Conservation (phyloP, 2,329 filamentous ascomycete genomes). For the Arthroderma uncinatum region DNA sequence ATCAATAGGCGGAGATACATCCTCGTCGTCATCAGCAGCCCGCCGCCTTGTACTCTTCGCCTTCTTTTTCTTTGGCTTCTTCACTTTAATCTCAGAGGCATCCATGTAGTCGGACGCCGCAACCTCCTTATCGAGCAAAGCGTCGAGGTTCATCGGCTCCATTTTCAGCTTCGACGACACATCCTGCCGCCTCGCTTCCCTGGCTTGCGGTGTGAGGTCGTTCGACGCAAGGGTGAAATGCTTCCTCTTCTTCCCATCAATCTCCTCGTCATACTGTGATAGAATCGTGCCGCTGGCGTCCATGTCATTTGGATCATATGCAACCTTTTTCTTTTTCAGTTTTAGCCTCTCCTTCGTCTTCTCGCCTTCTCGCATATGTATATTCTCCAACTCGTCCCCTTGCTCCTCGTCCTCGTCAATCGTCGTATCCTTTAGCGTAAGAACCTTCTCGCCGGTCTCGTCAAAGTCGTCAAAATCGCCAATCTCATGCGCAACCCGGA, state of each 20-base stretch:
- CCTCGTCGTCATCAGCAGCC: slow-evolving; percentile 45
- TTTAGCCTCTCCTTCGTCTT: slow-evolving; percentile 56
- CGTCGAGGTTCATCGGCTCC: slow-evolving; percentile 65
- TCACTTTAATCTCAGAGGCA: slow-evolving; percentile 75
- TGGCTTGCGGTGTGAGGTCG: slow-evolving; percentile 56
- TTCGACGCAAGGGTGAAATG: slow-evolving; percentile 74
- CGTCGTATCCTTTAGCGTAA: slow-evolving; percentile 87
- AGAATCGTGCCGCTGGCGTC: slow-evolving; percentile 58
- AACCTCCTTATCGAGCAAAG: slow-evolving; percentile 46
- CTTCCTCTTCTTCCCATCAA: slow-evolving; percentile 78
- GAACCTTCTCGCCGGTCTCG: slow-evolving; percentile 66
- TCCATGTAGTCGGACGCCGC: slow-evolving; percentile 81
- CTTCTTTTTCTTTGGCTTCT: slow-evolving; percentile 84
- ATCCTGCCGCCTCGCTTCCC: slow-evolving; percentile 44
- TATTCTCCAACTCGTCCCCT: slow-evolving; percentile 64
- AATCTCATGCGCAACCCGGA: slow-evolving; percentile 84
- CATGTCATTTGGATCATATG: slow-evolving; percentile 73
- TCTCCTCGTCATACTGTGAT: slow-evolving; percentile 91
- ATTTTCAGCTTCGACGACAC: slow-evolving; percentile 51
- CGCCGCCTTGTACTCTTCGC: slow-evolving; percentile 63
- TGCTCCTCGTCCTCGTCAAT: slow-evolving; percentile 75
- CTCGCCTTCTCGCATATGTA: slow-evolving; percentile 33
- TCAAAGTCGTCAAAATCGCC: slow-evolving; percentile 71
- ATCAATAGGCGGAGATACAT: slow-evolving; percentile 30
- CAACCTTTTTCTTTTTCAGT: slow-evolving; percentile 78